phyloP scores from a whole-genome alignment of 2,329 filamentous ascomycete genomes.

The Cladophialophora psammophila region DNA sequence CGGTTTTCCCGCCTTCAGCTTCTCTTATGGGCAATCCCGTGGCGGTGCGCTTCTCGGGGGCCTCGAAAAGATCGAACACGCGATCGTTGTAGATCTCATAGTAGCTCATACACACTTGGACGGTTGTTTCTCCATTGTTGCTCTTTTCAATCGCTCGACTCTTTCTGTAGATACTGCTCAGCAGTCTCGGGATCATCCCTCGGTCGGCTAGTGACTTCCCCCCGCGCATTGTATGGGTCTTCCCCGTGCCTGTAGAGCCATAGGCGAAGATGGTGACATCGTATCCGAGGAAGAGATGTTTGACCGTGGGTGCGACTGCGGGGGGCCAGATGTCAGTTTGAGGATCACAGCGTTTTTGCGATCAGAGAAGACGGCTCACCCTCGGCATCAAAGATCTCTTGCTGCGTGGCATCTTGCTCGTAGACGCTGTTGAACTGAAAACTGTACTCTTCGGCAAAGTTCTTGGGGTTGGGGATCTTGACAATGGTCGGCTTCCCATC shows the following conservation, averaged over 20 bases:
- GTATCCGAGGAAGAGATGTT: conserved; percentile 87
- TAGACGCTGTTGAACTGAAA: conserved; percentile 97
- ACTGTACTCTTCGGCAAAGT: conserved; percentile 86
- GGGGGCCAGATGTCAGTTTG: conserved; percentile 12
- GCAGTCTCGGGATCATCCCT: conserved; percentile 83
- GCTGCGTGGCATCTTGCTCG: conserved; percentile 78
- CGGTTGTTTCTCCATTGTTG: conserved; percentile 70
- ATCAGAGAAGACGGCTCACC: conserved; percentile 58
- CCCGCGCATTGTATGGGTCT: conserved; percentile 95
- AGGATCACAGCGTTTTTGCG: background rate
- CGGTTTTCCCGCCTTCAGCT: conserved; percentile 78
- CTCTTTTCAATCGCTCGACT: conserved; percentile 87
- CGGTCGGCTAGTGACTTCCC: conserved; percentile 84
- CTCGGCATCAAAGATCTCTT: conserved; percentile 87
- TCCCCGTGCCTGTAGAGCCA: conserved; percentile 90
- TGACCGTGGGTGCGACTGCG: conserved; percentile 84
- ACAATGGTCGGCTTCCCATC: conserved; percentile 71
- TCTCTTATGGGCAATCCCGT: conserved; percentile 83
- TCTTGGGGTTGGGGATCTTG: conserved; percentile 92
- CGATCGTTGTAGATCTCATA: conserved; percentile 98
- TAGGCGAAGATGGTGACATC: conserved; percentile 93
- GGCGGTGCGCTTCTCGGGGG: conserved; percentile 83
- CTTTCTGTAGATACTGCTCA: conserved; percentile 84
- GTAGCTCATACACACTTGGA: conserved; percentile 82
- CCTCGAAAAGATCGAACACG: conserved; percentile 87